Evolutionary conservation across 2,329 filamentous ascomycete species (phyloP).

Genomic region (Colletotrichum eleusines): DNA sequence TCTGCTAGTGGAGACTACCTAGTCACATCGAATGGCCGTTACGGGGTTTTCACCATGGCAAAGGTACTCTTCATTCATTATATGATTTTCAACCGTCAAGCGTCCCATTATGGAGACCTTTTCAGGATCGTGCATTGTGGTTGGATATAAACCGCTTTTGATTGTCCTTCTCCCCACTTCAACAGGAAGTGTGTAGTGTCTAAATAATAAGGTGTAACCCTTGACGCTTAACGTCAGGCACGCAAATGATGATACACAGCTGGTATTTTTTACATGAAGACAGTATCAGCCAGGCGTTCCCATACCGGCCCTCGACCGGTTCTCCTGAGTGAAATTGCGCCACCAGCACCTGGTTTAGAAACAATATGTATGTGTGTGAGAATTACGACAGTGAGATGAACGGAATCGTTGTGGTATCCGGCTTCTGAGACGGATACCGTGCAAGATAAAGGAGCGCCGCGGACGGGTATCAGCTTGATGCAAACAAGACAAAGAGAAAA

Average conservation of each 20-base stretch:
- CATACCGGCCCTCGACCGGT: not conserved
- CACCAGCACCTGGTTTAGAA: slow-evolving; percentile 20
- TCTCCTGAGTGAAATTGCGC: slow-evolving; percentile 16
- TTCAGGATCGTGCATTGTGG: not conserved
- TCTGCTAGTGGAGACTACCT: not conserved
- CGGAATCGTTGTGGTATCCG: slow-evolving; percentile 13
- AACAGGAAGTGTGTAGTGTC: not conserved
- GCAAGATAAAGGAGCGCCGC: slow-evolving; percentile 36
- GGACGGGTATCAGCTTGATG: slow-evolving; percentile 40
- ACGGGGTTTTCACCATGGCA: not conserved
- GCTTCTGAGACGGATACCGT: slow-evolving; percentile 14
- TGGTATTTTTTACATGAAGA: slow-evolving; percentile 32
- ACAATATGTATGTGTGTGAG: slow-evolving; percentile 9
- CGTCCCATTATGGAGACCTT: not conserved
- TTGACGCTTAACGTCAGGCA: slow-evolving; percentile 15
- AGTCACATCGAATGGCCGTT: not conserved
- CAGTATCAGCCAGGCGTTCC: not conserved
- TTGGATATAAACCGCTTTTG: not conserved
- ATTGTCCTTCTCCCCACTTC: not conserved
- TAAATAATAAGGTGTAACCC: slow-evolving; percentile 18
- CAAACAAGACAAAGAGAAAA: not conserved
- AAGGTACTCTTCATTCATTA: not conserved
- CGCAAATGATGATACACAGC: slow-evolving; percentile 2
- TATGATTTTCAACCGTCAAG: not conserved
- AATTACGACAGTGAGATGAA: slow-evolving; percentile 24